Evolutionary conservation across 2,329 filamentous ascomycete species (phyloP).

Genomic region (Boeremia lycopersici): DNA sequence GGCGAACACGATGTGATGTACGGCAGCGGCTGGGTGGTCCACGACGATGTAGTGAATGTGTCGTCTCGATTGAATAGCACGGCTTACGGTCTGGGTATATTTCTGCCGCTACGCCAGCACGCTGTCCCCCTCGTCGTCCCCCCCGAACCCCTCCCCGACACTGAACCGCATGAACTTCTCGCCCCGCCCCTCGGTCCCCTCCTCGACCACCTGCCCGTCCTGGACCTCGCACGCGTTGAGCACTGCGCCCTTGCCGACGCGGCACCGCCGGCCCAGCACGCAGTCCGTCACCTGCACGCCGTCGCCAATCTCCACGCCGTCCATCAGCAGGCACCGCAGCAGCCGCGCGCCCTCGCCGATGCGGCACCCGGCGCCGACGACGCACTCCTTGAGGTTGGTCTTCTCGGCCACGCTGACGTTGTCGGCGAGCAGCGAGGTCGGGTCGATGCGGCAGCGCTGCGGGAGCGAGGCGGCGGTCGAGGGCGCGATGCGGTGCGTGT

Average conservation of each 20-base stretch:
- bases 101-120: slow-evolving; percentile 8
- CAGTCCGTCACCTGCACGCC: slow-evolving; percentile 86
- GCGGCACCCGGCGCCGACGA: slow-evolving; percentile 85
- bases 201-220: slow-evolving; percentile 80
- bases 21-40: no score
- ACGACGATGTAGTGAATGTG: no score
- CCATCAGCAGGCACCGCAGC: slow-evolving; percentile 89
- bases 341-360: slow-evolving; percentile 86
- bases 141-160: slow-evolving; percentile 46
- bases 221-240: slow-evolving; percentile 92
- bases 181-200: slow-evolving; percentile 66
- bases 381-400: slow-evolving; percentile 87
- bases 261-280: slow-evolving; percentile 78
- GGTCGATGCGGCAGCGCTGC: slow-evolving; percentile 80
- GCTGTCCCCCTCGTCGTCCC: slow-evolving; percentile 37
- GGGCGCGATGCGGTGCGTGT: slow-evolving; percentile 74
- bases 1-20: no score
- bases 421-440: slow-evolving; percentile 76
- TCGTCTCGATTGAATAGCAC: no score
- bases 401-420: slow-evolving; percentile 91
- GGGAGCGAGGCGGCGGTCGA: slow-evolving; percentile 79
- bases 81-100: no score
- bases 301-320: slow-evolving; percentile 83
- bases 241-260: slow-evolving; percentile 53
- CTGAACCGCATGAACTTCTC: slow-evolving; percentile 66